These are phyloP conservation scores for Fusarium stilboides DNA, from an alignment of 2,329 filamentous ascomycete species.

Conservation along the genomic window DNA sequence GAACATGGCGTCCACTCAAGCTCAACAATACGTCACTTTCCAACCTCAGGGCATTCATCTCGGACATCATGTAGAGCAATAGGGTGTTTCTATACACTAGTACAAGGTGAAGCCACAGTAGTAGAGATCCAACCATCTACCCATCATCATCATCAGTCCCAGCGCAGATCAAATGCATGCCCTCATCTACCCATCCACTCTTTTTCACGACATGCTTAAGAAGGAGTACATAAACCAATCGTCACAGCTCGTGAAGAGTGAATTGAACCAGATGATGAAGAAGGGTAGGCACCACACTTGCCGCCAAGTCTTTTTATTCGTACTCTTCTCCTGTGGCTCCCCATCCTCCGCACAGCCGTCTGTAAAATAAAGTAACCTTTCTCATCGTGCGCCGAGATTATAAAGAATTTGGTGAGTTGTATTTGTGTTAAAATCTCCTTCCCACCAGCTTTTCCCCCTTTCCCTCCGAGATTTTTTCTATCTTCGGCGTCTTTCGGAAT, in stretches of 20 bases:
- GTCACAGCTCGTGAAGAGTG: conserved; percentile 13
- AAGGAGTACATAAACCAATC: conserved; percentile 2
- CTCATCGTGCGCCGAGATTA: conserved; percentile 45
- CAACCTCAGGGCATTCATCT: not conserved
- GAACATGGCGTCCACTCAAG: too few relatives aligned
- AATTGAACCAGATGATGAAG: conserved; percentile 4
- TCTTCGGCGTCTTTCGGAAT: conserved; percentile 33
- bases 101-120: conserved; percentile 51
- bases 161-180: conserved; percentile 3
- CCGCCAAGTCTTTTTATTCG: conserved; percentile 35
- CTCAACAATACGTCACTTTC: not conserved
- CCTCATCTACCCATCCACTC: not conserved
- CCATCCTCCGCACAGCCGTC: conserved; percentile 13
- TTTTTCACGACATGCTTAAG: conserved; percentile 17
- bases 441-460: conserved; percentile 3
- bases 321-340: conserved; percentile 21
- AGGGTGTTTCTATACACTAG: conserved; percentile 57
- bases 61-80: conserved; percentile 21
- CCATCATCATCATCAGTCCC: conserved; percentile 21
- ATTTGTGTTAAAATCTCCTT: conserved; percentile 32
- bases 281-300: conserved; percentile 18
- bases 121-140: conserved; percentile 35
- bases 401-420: conserved; percentile 32
- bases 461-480: conserved; percentile 20
- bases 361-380: conserved; percentile 37